Base-by-base conservation (phyloP, 306 rosid species). In the Cicer judaicum region DNA sequence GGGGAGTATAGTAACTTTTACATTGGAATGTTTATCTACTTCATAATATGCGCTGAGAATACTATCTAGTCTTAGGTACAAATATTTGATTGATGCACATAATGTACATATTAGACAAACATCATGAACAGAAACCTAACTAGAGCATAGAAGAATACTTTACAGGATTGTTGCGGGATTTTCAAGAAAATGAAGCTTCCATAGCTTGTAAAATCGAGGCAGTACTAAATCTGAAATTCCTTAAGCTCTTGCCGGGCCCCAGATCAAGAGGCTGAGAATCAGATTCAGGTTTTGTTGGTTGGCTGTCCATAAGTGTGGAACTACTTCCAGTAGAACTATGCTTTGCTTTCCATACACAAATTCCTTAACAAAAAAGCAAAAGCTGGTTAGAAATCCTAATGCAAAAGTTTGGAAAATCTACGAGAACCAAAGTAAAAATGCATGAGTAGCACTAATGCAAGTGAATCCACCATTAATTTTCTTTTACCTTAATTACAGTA, bases 341-440 rank as follows among this genome's bases (percentile, higher is more conserved):
- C 81, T 90, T 94, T 7, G 93, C 95, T 74, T 86, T 94, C 97
- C 97, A 94, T 71, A 92, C 88, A 34, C 83, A 80, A 57, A 90
- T 68, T 74, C 93, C 99, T 94, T 72, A 15, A 74, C 74, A 78
- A 19, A 42, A 59, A 43, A 82, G 72, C 9, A 71, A 78, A 9
- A 43, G 80, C 61, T 72, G 39, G 59, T 81, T 69, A 81, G 76
- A 55, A 65, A 68, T 67, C 55, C 50, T 56, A 9, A 49, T 53
- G 55, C 21, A 14, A 41, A 13, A 52, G 44, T 73, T 48, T 43
- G 9, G 14, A 68, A 77, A 76, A 71, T 38, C 47, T 53, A 36
- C 40, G 8, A 43, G 21, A 67, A 66, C 47, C 43, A 39, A 68
- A 52, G 52, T 12, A 40, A 54, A 42, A 73, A 44, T 52, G 74